These are phyloP conservation scores for Globisporangium rhizosaccharum DNA, from an alignment of 352 stramenopile genomes.

Conservation along the genomic window DNA sequence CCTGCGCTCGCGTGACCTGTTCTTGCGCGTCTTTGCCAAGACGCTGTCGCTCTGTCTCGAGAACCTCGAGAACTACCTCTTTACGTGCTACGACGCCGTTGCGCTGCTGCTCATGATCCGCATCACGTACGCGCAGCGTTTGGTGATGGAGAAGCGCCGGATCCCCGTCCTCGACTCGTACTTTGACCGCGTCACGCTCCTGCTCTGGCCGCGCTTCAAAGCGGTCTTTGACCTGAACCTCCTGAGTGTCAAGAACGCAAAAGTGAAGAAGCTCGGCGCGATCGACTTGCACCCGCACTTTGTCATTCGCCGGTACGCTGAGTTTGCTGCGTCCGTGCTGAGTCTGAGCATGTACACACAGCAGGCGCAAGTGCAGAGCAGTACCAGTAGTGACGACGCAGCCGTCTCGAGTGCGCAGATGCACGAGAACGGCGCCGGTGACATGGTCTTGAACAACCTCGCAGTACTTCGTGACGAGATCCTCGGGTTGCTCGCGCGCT, in stretches of 20 bases:
- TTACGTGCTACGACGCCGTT: conserved; percentile 96
- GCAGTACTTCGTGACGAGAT: conserved; percentile 78
- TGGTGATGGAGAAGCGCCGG: conserved; percentile 79
- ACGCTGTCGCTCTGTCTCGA: conserved; percentile 95
- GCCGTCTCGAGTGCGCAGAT: conserved; percentile 61
- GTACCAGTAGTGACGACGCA: conserved; percentile 20
- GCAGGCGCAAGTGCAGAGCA: conserved; percentile 6
- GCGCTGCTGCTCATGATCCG: conserved; percentile 98
- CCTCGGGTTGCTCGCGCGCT: conserved; percentile 62
- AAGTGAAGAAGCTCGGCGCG: conserved; percentile 87
- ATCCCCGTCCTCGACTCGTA: conserved; percentile 94
- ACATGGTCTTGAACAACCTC: conserved; percentile 95
- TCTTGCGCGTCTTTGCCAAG: conserved; percentile 94
- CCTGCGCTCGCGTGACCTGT: conserved; percentile 85
- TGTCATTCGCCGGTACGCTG: conserved; percentile 94
- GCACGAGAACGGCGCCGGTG: conserved; percentile 77
- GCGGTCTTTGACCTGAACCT: conserved; percentile 96
- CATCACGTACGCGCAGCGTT: conserved; percentile 85
- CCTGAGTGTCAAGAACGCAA: conserved; percentile 84
- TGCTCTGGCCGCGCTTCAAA: conserved; percentile 97
- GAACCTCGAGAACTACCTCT: conserved; percentile 98
- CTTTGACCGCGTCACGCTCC: conserved; percentile 93
- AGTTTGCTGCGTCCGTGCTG: conserved; percentile 96
- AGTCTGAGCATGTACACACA: conserved; percentile 84
- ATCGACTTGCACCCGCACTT: conserved; percentile 97